Conservation (phyloP, 306 rosid genomes). For the Hylodesmum podocarpum region DNA sequence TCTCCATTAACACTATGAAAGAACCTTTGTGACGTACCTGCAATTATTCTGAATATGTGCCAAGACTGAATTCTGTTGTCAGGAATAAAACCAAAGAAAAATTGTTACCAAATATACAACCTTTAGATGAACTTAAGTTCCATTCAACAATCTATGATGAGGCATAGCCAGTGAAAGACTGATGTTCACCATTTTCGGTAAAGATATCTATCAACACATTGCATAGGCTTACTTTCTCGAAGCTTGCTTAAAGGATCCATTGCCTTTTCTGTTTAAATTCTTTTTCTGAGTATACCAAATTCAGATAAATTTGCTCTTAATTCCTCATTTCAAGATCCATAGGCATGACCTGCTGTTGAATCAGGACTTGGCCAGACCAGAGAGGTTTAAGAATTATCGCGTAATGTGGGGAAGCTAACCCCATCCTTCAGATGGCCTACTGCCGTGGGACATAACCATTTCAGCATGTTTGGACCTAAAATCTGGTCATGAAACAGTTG, state of each 20-base stretch:
- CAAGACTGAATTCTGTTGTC: neutral
- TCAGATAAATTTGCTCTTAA: slow-evolving; percentile 22
- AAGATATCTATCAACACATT: neutral
- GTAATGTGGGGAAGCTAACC: slow-evolving; percentile 58
- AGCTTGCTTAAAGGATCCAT: slow-evolving; percentile 18
- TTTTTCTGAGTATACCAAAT: neutral
- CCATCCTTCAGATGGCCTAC: slow-evolving; percentile 80
- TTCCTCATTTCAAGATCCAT: slow-evolving; percentile 20
- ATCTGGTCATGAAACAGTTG: slow-evolving; percentile 48
- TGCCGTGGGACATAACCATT: slow-evolving; percentile 80
- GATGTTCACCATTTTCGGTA: neutral
- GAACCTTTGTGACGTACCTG: neutral
- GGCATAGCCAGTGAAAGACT: slow-evolving; percentile 19
- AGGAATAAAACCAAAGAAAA: slow-evolving; percentile 5
- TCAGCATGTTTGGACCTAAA: slow-evolving; percentile 78
- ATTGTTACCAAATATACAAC: slow-evolving; percentile 24
- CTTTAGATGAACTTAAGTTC: slow-evolving; percentile 12
- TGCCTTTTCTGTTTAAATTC: neutral
- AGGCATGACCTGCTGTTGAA: slow-evolving; percentile 13
- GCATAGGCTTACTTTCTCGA: slow-evolving; percentile 11
- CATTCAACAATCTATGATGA: slow-evolving; percentile 9
- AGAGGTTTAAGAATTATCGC: slow-evolving; percentile 48
- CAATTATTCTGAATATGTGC: slow-evolving; percentile 19
- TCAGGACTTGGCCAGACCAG: slow-evolving; percentile 13
- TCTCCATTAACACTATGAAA: slow-evolving; percentile 18